phyloP scores from a whole-genome alignment of 75 land plant species.

The Picea sitchensis region DNA sequence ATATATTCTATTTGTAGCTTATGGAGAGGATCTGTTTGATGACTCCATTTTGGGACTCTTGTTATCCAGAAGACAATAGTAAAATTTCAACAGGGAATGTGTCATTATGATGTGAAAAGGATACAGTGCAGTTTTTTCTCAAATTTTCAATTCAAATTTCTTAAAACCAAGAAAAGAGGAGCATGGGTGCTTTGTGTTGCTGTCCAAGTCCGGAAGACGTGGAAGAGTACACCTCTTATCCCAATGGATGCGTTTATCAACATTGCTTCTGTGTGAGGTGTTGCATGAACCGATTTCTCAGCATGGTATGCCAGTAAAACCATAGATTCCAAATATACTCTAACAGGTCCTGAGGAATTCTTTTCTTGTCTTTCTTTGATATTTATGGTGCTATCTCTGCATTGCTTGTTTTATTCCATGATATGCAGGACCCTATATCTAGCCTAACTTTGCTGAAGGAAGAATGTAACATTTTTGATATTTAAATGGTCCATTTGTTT shows the following conservation, averaged over 20 bases:
- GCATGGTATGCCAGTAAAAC: conserved; percentile 34
- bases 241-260: conserved; percentile 46
- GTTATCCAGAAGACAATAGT: background rate
- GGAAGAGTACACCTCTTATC: conserved; percentile 51
- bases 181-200: conserved; percentile 78
- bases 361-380: background rate
- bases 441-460: background rate
- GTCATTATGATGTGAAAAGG: background rate
- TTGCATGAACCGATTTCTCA: conserved; percentile 41
- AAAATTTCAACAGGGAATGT: background rate
- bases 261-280: conserved; percentile 56
- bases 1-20: too few species aligned
- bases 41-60: background rate
- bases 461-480: background rate
- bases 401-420: background rate
- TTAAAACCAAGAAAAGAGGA: background rate
- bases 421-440: background rate
- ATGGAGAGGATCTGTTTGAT: background rate
- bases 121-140: background rate
- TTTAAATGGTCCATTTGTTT: background rate
- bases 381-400: background rate
- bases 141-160: background rate
- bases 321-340: background rate
- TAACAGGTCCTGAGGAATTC: background rate
- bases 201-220: conserved; percentile 53